phyloP scores from a whole-genome alignment of 2,329 filamentous ascomycete genomes.

The Aspergillus puulaauensis region DNA sequence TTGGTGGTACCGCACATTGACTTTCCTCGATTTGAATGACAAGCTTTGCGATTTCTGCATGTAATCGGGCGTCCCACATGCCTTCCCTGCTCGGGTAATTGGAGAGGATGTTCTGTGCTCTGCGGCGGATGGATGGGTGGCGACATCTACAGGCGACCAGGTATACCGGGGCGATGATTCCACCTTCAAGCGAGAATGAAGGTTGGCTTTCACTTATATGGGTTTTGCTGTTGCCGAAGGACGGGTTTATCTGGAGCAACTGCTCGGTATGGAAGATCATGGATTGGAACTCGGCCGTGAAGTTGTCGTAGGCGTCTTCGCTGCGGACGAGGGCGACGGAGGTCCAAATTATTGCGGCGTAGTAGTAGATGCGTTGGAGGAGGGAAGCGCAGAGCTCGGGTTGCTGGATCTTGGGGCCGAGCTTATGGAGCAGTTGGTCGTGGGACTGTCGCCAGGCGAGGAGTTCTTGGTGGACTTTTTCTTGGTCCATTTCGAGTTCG shows the following conservation, averaged over 20 bases:
- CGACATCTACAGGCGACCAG: constrained; percentile 33
- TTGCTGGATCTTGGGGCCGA: neutral
- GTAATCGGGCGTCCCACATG: constrained; percentile 14
- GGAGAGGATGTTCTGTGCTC: constrained; percentile 24
- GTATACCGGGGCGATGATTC: constrained; percentile 33
- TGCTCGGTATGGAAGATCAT: constrained; percentile 11
- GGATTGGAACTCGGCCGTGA: constrained; percentile 10
- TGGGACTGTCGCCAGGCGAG: constrained; percentile 14
- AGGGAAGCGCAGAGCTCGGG: constrained; percentile 16
- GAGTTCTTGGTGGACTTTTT: neutral
- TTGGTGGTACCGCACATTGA: constrained; percentile 7
- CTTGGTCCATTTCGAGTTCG: constrained; percentile 1
- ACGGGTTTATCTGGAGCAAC: constrained; percentile 6
- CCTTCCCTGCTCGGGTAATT: constrained; percentile 16
- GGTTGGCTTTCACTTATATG: neutral
- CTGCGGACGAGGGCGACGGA: constrained; percentile 1
- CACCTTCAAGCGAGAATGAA: constrained; percentile 26
- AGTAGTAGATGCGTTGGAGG: constrained; percentile 17
- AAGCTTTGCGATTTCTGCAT: constrained; percentile 3
- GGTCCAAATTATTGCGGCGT: constrained; percentile 11
- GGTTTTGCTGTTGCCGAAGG: neutral
- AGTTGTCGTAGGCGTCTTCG: constrained; percentile 13
- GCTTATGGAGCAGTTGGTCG: constrained; percentile 7
- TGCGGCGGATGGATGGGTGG: constrained; percentile 28
- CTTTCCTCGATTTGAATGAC: constrained; percentile 20